These are phyloP conservation scores for Hypoxylon sp. DNA, from an alignment of 2,329 filamentous ascomycete genomes.

Conservation along the genomic window DNA sequence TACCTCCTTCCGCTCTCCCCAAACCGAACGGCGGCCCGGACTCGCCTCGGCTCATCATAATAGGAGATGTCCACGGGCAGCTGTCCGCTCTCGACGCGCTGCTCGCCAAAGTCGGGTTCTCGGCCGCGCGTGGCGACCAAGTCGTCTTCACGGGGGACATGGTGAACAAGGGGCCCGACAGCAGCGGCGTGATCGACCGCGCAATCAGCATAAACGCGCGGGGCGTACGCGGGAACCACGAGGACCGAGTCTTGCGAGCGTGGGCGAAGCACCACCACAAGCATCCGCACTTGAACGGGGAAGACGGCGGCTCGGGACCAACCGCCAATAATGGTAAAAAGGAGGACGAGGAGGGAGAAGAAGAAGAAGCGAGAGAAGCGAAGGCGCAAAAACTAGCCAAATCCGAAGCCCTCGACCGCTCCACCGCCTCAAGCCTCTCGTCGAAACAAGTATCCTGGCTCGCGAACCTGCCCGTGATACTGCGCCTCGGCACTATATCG, in stretches of 20 bases:
- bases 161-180: slow-evolving; percentile 90
- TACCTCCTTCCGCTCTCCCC: slow-evolving; percentile 33
- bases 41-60: slow-evolving; percentile 77
- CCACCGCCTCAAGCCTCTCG: slow-evolving; percentile 68
- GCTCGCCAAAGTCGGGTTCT: slow-evolving; percentile 74
- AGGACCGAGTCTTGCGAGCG: slow-evolving; percentile 84
- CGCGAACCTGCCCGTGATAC: slow-evolving; percentile 80
- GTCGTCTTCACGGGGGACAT: slow-evolving; percentile 84
- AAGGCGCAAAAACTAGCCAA: slow-evolving; percentile 51
- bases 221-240: slow-evolving; percentile 92
- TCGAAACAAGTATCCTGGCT: slow-evolving; percentile 78
- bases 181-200: slow-evolving; percentile 80
- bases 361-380: slow-evolving; percentile 66
- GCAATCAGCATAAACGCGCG: slow-evolving; percentile 82
- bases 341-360: slow-evolving; percentile 36
- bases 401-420: slow-evolving; percentile 62
- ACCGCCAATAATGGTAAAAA: slow-evolving; percentile 23
- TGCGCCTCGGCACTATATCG: slow-evolving; percentile 76
- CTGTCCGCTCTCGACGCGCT: slow-evolving; percentile 75
- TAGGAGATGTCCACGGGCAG: slow-evolving; percentile 96
- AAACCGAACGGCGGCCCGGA: slow-evolving; percentile 45
- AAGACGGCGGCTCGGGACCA: slow-evolving; percentile 34
- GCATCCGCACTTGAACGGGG: slow-evolving; percentile 48
- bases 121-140: slow-evolving; percentile 76
- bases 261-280: slow-evolving; percentile 57